Conservation (phyloP, 2,329 filamentous ascomycete species). For the Phialophora verrucosa region DNA sequence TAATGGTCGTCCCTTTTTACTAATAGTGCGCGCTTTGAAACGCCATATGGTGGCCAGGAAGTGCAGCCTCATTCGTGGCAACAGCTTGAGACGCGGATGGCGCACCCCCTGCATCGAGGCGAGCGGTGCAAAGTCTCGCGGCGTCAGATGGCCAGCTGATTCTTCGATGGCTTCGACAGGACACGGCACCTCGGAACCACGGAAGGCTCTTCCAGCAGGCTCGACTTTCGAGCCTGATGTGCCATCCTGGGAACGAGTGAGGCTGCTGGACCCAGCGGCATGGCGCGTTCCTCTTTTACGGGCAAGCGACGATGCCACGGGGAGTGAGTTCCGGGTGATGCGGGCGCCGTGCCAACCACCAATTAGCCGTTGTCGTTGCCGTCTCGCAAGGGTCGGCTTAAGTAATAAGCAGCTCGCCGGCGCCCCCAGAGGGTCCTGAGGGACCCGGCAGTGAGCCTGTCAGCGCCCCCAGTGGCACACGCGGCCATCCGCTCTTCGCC, state of each 20-base stretch:
- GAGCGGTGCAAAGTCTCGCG: constrained; percentile 1
- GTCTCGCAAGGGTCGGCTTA: constrained; percentile 1
- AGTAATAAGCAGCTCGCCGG: constrained; percentile 3
- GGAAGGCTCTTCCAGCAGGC: neutral
- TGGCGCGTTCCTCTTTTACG: constrained; percentile 4
- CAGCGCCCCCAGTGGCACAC: neutral
- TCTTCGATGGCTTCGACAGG: neutral
- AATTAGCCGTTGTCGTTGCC: neutral
- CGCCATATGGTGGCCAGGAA: constrained; percentile 11
- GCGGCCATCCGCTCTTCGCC: constrained; percentile 20
- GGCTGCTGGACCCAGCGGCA: constrained; percentile 6
- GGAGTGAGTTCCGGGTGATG: neutral
- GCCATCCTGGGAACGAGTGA: neutral
- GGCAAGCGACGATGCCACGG: constrained; percentile 1
- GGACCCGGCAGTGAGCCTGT: neutral
- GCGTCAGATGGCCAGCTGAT: neutral
- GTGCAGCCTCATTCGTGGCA: constrained; percentile 9
- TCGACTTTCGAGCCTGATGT: constrained; percentile 9
- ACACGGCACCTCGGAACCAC: constrained; percentile 7
- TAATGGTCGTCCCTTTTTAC: neutral
- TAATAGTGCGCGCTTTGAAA: neutral
- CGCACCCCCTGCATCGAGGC: constrained; percentile 15
- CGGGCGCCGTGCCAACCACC: neutral
- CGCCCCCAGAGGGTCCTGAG: neutral
- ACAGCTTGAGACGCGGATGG: constrained; percentile 4